Evolutionary conservation across 257 asterid species (phyloP), one percentile per base, ranked within the genome.

Genomic region (Mentha longifolia): DNA sequence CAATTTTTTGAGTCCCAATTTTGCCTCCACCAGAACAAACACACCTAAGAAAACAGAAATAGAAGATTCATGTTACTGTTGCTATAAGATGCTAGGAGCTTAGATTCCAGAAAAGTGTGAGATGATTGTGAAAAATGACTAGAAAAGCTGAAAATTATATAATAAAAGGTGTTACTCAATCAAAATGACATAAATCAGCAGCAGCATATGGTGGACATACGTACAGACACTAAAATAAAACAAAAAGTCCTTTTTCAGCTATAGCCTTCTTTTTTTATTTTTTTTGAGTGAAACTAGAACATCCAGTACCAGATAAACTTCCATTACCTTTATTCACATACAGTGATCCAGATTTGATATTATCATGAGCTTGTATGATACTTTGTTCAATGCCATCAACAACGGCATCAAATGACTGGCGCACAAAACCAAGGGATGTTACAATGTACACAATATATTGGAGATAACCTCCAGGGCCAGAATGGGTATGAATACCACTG

Each of bases 381-480:
- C 91, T 85, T 79, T 89, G 98, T 81, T 92, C 99, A 71, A 95
- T 95, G 55, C 99, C 99, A 76, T 95, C 85, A 64, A 95, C 99
- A 57, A 95, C 87, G 67, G 94, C 99, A 83, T 92, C 92, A 82
- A 95, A 95, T 54, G 99, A 95, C 72, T 95, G 98, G 67, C 84
- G 98, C 71, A 95, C 96, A 82, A 95, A 95, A 66, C 99, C 99
- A 76, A 95, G 95, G 55, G 99, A 95, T 42, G 99, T 95, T 37
- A 95, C 92, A 67, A 95, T 78, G 80, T 95, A 95, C 60, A 89
- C 97, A 49, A 95, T 82, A 63, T 95, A 95, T 67, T 95, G 99
- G 59, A 95, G 92, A 82, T 92, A 92, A 65, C 99, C 99, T 60
- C 97, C 99, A 61, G 99, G 99, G 61, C 99, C 98, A 78, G 99